Percentiles rank a stretch among this genome's conserved stretches.
Evolutionary conservation across 768 basidiomycete species (phyloP).

Genomic region (Mycena latifolia): DNA sequence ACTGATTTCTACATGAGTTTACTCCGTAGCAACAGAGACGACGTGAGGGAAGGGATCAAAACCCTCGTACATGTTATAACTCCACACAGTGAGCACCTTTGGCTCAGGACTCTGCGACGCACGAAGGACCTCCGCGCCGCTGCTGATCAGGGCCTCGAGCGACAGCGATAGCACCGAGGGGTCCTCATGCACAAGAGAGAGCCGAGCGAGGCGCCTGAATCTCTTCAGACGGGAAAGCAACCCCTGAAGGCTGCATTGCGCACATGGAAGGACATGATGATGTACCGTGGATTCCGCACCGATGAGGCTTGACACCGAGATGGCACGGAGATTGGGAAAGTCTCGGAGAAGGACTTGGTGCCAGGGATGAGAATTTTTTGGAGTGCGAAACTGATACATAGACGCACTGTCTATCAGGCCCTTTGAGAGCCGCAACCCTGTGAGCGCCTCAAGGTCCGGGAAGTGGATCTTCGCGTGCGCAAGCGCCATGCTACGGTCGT

Average conservation of each 20-base stretch:
- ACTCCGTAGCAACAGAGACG: neutral
- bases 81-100: slow-evolving; percentile 15
- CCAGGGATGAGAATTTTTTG: neutral
- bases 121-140: slow-evolving; percentile 1
- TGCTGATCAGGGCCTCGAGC: neutral
- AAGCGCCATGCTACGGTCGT: neutral
- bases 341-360: neutral
- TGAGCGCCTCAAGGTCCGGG: slow-evolving; percentile 7
- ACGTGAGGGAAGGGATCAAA: neutral
- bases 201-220: slow-evolving; percentile 1
- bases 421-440: neutral
- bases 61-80: neutral
- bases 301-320: slow-evolving; percentile 2
- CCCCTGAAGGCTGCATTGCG: no score
- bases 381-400: neutral
- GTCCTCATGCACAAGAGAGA: neutral
- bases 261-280: no score
- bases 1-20: no score
- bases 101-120: neutral
- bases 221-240: neutral
- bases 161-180: neutral
- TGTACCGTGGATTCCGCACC: neutral
- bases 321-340: slow-evolving; percentile 13
- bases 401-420: neutral
- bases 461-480: neutral